A percentile compares a stretch with the other conserved stretches of the same genome.
Evolutionary conservation across 345 rosid genomes (phyloP).

Genomic region (Triadica sebifera): DNA sequence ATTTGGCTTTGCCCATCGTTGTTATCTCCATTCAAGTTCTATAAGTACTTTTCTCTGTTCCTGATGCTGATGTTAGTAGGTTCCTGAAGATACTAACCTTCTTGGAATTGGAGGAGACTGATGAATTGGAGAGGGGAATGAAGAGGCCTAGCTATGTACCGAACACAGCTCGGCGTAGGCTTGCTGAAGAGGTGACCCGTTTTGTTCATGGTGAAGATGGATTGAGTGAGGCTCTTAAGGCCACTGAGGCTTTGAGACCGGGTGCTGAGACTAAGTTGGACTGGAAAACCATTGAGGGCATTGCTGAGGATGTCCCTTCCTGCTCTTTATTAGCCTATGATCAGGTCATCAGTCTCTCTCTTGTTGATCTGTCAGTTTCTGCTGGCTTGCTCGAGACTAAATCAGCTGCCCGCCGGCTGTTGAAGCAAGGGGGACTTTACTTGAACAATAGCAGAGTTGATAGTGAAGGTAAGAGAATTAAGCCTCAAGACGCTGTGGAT

Average conservation of each 20-base stretch:
- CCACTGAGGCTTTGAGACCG: conserved; percentile 87
- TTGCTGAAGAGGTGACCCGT: conserved; percentile 86
- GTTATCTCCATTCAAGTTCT: conserved; percentile 86
- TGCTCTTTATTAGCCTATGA: conserved; percentile 54
- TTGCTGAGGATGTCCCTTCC: conserved; percentile 86
- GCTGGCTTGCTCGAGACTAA: conserved; percentile 87
- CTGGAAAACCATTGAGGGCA: conserved; percentile 78
- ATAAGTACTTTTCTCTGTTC: conserved; percentile 93
- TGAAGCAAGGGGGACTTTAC: conserved; percentile 94
- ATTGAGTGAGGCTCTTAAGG: conserved; percentile 80
- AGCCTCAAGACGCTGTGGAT: conserved; percentile 69
- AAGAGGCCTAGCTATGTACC: conserved; percentile 65
- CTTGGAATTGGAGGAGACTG: conserved; percentile 63
- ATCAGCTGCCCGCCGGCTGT: conserved; percentile 71
- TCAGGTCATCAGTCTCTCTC: conserved; percentile 48
- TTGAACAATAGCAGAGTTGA: conserved; percentile 86
- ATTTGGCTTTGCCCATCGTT: conserved; percentile 76
- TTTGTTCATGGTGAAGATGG: conserved; percentile 95
- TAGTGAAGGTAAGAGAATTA: conserved; percentile 64
- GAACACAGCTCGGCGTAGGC: conserved; percentile 64
- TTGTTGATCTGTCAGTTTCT: conserved; percentile 70
- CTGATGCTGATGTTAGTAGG: conserved; percentile 75
- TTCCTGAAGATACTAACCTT: conserved; percentile 78
- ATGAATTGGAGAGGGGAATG: conserved; percentile 65
- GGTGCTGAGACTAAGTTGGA: conserved; percentile 91